These are phyloP conservation scores for Hibiscus syriacus DNA, from an alignment of 345 rosid species.

Conservation along the genomic window DNA sequence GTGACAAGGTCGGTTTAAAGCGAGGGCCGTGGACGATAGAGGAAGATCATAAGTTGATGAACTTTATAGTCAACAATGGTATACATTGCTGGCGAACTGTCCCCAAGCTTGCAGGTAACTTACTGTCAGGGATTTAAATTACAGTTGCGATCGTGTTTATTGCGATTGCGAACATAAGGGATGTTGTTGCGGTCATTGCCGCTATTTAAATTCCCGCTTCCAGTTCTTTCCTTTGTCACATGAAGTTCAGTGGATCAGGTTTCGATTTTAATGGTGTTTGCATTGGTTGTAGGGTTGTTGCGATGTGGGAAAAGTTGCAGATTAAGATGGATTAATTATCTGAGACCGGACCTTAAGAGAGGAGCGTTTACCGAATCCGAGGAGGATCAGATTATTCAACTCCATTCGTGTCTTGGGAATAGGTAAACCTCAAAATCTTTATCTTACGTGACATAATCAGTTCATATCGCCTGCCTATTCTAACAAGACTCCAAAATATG, in stretches of 20 bases:
- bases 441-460: too few species aligned
- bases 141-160: too few species aligned
- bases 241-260: neutral
- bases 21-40: conserved; percentile 97
- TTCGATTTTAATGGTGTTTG: neutral
- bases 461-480: neutral
- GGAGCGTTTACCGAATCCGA: conserved; percentile 75
- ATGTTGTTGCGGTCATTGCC: too few species aligned
- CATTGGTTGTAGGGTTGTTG: conserved; percentile 46
- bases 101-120: conserved; percentile 95
- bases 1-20: conserved; percentile 84
- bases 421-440: conserved; percentile 50
- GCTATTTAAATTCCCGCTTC: too few species aligned
- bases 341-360: conserved; percentile 86
- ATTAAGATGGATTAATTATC: too few species aligned
- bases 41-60: conserved; percentile 87
- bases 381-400: too few species aligned
- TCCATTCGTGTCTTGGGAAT: conserved; percentile 74
- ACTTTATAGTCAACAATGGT: conserved; percentile 77
- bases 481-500: too few species aligned
- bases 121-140: too few species aligned
- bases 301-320: conserved; percentile 95
- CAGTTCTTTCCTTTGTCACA: too few species aligned
- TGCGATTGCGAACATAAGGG: too few species aligned
- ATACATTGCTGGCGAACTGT: conserved; percentile 92